Conservation (phyloP, 345 rosid genomes). For the Populus simonii region DNA sequence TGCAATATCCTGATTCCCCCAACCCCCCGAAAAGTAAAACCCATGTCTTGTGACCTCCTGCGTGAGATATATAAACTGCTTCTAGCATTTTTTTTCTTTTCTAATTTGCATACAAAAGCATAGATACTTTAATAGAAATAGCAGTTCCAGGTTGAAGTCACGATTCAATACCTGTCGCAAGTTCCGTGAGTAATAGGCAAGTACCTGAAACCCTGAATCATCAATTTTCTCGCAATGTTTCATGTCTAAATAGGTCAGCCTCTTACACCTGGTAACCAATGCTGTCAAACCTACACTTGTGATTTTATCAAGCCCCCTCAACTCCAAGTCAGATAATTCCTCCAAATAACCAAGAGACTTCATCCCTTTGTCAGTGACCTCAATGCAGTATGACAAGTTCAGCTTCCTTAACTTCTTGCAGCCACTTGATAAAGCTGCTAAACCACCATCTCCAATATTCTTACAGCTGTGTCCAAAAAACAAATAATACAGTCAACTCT, state of each 20-base stretch:
- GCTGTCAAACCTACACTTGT: slow-evolving; percentile 63
- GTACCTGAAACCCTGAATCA: slow-evolving; percentile 76
- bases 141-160: background rate
- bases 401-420: slow-evolving; percentile 76
- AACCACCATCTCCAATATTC: slow-evolving; percentile 66
- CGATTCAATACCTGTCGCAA: slow-evolving; percentile 65
- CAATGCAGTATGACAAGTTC: slow-evolving; percentile 71
- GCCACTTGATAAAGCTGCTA: slow-evolving; percentile 66
- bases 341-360: slow-evolving; percentile 46
- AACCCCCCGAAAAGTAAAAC: background rate
- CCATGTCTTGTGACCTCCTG: background rate
- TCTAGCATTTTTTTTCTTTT: background rate
- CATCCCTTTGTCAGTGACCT: slow-evolving; percentile 64
- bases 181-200: slow-evolving; percentile 61
- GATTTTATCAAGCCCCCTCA: slow-evolving; percentile 57
- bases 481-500: slow-evolving; percentile 10
- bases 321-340: slow-evolving; percentile 64
- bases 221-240: slow-evolving; percentile 68
- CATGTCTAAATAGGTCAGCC: slow-evolving; percentile 64
- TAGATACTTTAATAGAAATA: background rate
- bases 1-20: background rate
- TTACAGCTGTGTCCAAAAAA: slow-evolving; percentile 45
- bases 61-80: background rate
- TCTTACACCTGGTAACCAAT: slow-evolving; percentile 58
- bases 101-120: background rate